Conservation (phyloP, 768 basidiomycete species). For the Udeniomyces megalosporus region DNA sequence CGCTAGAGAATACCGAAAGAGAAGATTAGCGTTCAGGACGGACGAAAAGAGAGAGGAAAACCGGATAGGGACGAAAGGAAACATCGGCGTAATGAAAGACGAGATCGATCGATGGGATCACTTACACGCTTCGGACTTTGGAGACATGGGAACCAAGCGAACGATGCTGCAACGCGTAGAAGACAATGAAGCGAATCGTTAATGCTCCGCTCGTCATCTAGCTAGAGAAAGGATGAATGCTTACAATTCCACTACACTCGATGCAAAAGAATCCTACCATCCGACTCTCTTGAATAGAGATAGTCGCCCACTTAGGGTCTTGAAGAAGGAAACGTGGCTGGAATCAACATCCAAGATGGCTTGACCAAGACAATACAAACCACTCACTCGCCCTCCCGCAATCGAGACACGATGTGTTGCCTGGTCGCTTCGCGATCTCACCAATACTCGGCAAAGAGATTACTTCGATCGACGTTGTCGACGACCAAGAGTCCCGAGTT, state of each 20-base stretch:
- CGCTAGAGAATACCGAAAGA: no score
- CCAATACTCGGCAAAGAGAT: neutral
- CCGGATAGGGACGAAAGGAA: no score
- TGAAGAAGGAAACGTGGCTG: neutral
- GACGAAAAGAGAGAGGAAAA: no score
- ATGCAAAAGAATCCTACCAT: slow-evolving; percentile 10
- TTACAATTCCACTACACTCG: neutral
- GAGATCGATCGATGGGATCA: neutral
- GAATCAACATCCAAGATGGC: neutral
- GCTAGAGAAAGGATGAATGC: no score
- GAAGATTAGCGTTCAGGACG: no score
- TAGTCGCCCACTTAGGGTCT: slow-evolving; percentile 12
- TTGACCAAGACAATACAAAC: neutral
- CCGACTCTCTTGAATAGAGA: neutral
- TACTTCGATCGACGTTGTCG: neutral
- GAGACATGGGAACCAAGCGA: slow-evolving; percentile 5
- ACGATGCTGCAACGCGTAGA: neutral
- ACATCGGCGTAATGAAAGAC: neutral
- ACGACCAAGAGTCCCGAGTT: no score
- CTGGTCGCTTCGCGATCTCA: neutral
- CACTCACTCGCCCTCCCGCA: slow-evolving; percentile 6
- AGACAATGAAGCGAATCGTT: neutral
- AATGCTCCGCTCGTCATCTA: no score
- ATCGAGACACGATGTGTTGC: neutral
- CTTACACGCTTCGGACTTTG: slow-evolving; percentile 7